phyloP scores from a whole-genome alignment of 2,329 filamentous ascomycete species.

The Fonsecaea nubica region DNA sequence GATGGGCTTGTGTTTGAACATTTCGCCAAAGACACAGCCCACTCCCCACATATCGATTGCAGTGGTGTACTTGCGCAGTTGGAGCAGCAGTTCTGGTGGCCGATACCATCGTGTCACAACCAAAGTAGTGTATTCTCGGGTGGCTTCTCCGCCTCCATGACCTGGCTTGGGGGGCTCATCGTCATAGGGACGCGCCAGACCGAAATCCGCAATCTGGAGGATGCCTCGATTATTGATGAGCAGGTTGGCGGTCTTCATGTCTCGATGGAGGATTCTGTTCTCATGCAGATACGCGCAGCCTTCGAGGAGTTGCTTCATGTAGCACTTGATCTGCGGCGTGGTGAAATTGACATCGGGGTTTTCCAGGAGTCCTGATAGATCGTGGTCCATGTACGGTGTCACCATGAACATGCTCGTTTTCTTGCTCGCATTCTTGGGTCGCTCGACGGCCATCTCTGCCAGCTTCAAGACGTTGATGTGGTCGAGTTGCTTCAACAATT shows the following conservation, averaged over 20 bases:
- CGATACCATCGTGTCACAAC: conserved; percentile 98
- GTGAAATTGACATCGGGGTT: conserved; percentile 89
- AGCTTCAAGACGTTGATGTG: conserved; percentile 86
- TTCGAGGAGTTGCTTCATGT: conserved; percentile 90
- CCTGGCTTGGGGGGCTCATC: conserved; percentile 79
- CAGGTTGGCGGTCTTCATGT: conserved; percentile 98
- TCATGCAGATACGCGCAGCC: conserved; percentile 90
- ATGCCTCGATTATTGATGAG: conserved; percentile 94
- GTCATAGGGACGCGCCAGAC: conserved; percentile 90
- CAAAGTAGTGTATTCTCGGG: conserved; percentile 90
- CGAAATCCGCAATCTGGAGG: conserved; percentile 96
- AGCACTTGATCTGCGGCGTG: conserved; percentile 94
- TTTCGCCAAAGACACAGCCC: conserved; percentile 98
- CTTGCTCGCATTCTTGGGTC: conserved; percentile 73
- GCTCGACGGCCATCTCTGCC: conserved; percentile 95
- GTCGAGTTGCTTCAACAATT: conserved; percentile 91
- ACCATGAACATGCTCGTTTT: conserved; percentile 97
- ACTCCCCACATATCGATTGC: conserved; percentile 99
- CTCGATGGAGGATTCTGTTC: conserved; percentile 86
- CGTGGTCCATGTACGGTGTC: conserved; percentile 98
- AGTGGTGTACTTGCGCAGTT: conserved; percentile 89
- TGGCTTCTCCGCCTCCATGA: conserved; percentile 80
- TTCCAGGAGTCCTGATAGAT: conserved; percentile 94
- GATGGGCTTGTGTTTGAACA: conserved; percentile 93
- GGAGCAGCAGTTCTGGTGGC: conserved; percentile 87